Base-by-base conservation (phyloP, 106 monocot species). In the Phalaenopsis aphrodite region DNA sequence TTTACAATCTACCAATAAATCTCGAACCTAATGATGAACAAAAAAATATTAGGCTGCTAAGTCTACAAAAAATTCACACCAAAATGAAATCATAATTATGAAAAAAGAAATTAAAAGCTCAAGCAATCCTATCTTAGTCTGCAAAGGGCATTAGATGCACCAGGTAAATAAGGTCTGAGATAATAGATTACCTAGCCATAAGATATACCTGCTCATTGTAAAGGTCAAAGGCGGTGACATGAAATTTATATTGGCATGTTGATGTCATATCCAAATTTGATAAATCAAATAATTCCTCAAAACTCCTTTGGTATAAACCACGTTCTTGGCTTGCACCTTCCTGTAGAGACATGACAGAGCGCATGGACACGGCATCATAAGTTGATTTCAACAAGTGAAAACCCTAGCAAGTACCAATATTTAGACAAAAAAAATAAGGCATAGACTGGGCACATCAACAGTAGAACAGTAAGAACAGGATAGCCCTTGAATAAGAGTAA, bases 221-320 rank as follows among this genome's bases (percentile, higher is more conserved):
- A 58, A 99, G 89, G 84, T 95, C 93, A 86, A 93, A 89, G 61
- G 79, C 88, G 81, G 95, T 95, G 78, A 93, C 77, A 79, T 87
- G 87, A 83, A 99, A 99, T 30, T 87, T 87, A 86, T 93, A 99
- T 38, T 85, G 87, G 82, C 89, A 85, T 75, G 83, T 88, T 5
- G 91, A 86, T 41, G 93, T 89, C 64, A 86, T 84, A 84, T 99
- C 98, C 68, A 87, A 88, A 88, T 93, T 90, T n/a, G 92, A 99
- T 42, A 99, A 80, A 85, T 99, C 98, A 90, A 99, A 99, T 23
- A 99, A 89, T 77, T 99, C 98, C 80, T 99, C 98, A 87, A 93
- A 99, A 84, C 95, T 84, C 64, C 98, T 80, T 79, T 89, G 83
- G 78, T 93, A 95, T 77, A 99, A 85, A 75, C 98, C 98, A 69